Base-by-base conservation (phyloP, 371 early-diverging fungal species). In the Neoconidiobolus thromboides region DNA sequence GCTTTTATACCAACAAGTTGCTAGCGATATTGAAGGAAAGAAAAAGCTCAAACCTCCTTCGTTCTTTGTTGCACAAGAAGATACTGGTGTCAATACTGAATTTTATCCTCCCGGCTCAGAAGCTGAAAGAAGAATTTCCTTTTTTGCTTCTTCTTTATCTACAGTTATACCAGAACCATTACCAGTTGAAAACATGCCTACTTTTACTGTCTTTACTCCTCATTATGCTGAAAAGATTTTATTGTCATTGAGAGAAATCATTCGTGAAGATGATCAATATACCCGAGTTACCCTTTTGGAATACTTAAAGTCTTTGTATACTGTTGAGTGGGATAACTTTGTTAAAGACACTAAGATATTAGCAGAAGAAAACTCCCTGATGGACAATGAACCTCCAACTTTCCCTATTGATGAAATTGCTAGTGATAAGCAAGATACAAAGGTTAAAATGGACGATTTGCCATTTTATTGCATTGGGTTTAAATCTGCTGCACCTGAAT, bases 251-350 rank as follows among this genome's bases (percentile, higher is more conserved):
- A 75, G 86, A 37, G 91, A 91, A 69, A 85, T 91, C 58, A 86
- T 90, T 62, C 73, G 86, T 38, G 89, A 88, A 63, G 82, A 86
- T 59, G 91, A 91, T 62, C 74, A 82, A 57, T 78, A 85, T 64
- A 86, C 85, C 2, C 76, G 87, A 1, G 80, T 92, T 5, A 89
- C 88, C 4, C 64, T 89, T 55, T 68, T 92, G 40, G 90, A 91
- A 71, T 91, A 91, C 53, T 66, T 91, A 51, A 89, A 91, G 66
- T 82, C 87, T 39, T 72, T 90, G 37, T 86, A 89, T 63, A 73
- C 86, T 0, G 76, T 80, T 14, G 92, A 91, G 65, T 91, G 90
- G 91, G 88, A 85, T 55, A 90, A 90, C 70, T 92, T 89, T 73
- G 88, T 92, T 39, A 79, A 83, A 64, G 89, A 91, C 63, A 89